Evolutionary conservation across 2,329 filamentous ascomycete species (phyloP).

Genomic region (Fusarium sp.): DNA sequence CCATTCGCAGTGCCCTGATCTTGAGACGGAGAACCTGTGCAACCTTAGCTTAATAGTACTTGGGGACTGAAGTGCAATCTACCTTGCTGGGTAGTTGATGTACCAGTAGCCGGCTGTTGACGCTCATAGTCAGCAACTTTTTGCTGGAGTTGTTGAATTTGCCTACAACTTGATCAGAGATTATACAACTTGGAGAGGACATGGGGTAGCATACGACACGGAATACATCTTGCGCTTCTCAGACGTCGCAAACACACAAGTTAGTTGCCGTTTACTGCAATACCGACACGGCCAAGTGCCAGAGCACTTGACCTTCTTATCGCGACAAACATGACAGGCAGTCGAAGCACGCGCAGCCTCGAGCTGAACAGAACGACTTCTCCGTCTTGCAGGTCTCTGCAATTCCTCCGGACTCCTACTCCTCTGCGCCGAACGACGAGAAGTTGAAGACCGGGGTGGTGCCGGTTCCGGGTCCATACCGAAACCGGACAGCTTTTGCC

Average conservation of each 20-base stretch:
- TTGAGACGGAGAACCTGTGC: not conserved
- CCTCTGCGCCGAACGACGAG: not conserved
- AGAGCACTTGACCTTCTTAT: constrained; percentile 25
- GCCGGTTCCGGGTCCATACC: constrained; percentile 1
- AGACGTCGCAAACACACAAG: constrained; percentile 25
- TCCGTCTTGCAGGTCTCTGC: constrained; percentile 9
- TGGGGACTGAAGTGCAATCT: not conserved
- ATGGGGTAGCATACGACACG: constrained; percentile 11
- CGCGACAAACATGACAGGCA: constrained; percentile 16
- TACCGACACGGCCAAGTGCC: constrained; percentile 29
- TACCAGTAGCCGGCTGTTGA: not conserved
- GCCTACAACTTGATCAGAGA: not conserved
- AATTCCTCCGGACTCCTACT: constrained; percentile 4
- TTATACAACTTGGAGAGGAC: not conserved
- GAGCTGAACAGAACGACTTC: constrained; percentile 11
- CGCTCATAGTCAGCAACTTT: not conserved
- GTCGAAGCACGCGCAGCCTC: constrained; percentile 21
- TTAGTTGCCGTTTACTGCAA: constrained; percentile 21
- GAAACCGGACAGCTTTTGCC: not conserved
- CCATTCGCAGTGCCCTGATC: not conserved
- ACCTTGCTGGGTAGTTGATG: not conserved
- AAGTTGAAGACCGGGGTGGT: not conserved
- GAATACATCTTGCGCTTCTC: constrained; percentile 26
- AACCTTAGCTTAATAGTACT: not conserved
- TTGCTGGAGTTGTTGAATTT: not conserved